These are phyloP conservation scores for Protomyces inouyei DNA, from an alignment of 1,139 yeast species.

Conservation along the genomic window DNA sequence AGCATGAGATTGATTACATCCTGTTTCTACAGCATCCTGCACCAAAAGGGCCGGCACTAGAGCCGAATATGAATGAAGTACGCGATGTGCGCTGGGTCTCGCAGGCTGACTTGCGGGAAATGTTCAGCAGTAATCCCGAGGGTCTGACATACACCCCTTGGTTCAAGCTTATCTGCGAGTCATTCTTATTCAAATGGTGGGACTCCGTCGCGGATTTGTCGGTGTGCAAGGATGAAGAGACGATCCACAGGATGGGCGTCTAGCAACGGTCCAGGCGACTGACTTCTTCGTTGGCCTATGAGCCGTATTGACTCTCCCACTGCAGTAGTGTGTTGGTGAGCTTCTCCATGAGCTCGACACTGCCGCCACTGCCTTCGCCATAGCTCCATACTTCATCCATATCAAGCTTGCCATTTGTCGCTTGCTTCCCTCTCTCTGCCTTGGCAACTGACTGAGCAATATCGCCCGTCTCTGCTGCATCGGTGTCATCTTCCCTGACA, in stretches of 20 bases:
- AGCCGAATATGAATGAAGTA: slow-evolving; percentile 62
- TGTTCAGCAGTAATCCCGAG: slow-evolving; percentile 59
- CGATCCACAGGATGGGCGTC: slow-evolving; percentile 27
- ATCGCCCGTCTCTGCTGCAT: not conserved
- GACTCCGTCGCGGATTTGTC: slow-evolving; percentile 56
- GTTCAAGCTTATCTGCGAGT: slow-evolving; percentile 93
- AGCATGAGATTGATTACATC: slow-evolving; percentile 94
- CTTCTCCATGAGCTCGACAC: slow-evolving; percentile 60
- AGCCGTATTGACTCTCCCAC: slow-evolving; percentile 76
- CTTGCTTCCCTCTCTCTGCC: not conserved
- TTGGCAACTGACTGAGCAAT: not conserved
- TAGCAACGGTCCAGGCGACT: not conserved
- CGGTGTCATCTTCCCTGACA: not conserved
- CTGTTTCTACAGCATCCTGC: slow-evolving; percentile 67
- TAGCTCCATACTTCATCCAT: slow-evolving; percentile 37
- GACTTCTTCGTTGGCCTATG: slow-evolving; percentile 29
- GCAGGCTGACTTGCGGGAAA: slow-evolving; percentile 57
- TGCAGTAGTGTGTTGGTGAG: slow-evolving; percentile 60
- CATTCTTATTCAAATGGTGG: slow-evolving; percentile 95
- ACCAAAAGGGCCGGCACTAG: slow-evolving; percentile 41
- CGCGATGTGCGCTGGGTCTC: slow-evolving; percentile 73
- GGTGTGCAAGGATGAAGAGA: slow-evolving; percentile 41
- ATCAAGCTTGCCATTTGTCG: not conserved
- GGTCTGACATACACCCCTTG: slow-evolving; percentile 82
- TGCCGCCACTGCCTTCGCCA: slow-evolving; percentile 52